These are phyloP conservation scores for Carex arenaria DNA, from an alignment of 202 grass and related monocot genomes.

Conservation along the genomic window DNA sequence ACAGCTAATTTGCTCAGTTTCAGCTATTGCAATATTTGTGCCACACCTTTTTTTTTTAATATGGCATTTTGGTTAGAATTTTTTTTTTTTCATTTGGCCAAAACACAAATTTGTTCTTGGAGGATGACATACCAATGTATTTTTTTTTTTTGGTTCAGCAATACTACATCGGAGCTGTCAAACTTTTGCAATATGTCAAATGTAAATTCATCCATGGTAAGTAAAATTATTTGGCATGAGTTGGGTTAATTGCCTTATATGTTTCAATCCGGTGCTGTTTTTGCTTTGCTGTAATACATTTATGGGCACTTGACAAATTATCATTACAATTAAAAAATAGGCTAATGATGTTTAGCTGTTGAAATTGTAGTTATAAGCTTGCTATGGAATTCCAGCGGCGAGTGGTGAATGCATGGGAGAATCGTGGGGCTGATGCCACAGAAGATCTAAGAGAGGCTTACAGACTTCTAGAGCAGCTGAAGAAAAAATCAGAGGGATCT, in stretches of 20 bases:
- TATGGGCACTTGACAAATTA: not conserved
- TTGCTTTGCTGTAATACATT: not conserved
- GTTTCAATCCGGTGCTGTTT: not conserved
- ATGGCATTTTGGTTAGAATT: not conserved
- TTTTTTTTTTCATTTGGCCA: not conserved
- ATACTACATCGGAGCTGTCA: not conserved
- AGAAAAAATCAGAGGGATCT: conserved; percentile 48
- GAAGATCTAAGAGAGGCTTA: conserved; percentile 53
- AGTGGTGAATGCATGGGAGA: conserved; percentile 59
- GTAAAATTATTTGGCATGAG: not conserved
- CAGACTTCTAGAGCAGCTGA: conserved; percentile 54
- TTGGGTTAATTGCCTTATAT: not conserved
- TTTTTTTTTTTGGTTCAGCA: not conserved
- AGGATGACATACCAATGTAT: not conserved
- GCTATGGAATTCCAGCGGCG: conserved; percentile 63
- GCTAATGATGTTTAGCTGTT: not conserved
- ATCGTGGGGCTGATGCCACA: conserved; percentile 11
- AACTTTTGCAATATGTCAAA: not conserved
- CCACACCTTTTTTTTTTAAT: not conserved
- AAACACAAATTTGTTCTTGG: not conserved
- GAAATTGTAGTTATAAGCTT: conserved; percentile 47
- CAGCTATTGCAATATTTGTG: not conserved
- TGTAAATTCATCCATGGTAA: not conserved
- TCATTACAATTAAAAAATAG: not conserved
- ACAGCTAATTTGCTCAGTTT: not conserved